Conservation (phyloP, 441 rosid species). For the Euphorbia corollata region DNA sequence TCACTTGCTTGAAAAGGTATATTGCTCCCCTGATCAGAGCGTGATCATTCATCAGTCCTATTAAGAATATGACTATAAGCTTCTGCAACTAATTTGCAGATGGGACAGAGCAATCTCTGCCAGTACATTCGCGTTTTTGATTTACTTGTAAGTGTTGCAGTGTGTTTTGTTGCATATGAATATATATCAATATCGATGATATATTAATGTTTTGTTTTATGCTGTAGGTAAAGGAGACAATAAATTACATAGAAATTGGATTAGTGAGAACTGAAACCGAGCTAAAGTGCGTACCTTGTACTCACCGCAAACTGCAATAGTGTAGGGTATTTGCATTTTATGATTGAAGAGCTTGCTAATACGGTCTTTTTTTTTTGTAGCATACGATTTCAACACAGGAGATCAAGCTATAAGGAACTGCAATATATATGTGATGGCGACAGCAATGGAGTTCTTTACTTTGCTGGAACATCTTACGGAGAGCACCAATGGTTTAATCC, state of each 20-base stretch:
- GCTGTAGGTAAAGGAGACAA: slow-evolving; percentile 62
- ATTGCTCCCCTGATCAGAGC: slow-evolving; percentile 2
- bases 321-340: neutral
- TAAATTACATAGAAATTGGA: slow-evolving; percentile 39
- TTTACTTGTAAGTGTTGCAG: slow-evolving; percentile 53
- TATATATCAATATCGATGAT: neutral
- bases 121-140: slow-evolving; percentile 32
- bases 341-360: slow-evolving; percentile 2
- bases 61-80: slow-evolving; percentile 8
- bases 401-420: slow-evolving; percentile 89
- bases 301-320: neutral
- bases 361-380: slow-evolving; percentile 21
- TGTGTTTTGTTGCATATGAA: slow-evolving; percentile 4
- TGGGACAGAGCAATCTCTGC: slow-evolving; percentile 61
- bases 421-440: slow-evolving; percentile 97
- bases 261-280: slow-evolving; percentile 34
- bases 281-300: slow-evolving; percentile 41
- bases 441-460: slow-evolving; percentile 86
- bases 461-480: slow-evolving; percentile 85
- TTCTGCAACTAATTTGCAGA: slow-evolving; percentile 45
- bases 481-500: slow-evolving; percentile 98
- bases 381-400: slow-evolving; percentile 66
- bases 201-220: slow-evolving; percentile 4
- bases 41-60: slow-evolving; percentile 6
- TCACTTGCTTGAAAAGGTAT: slow-evolving; percentile 67